These are phyloP conservation scores for Candida nanaspora DNA, from an alignment of 805 yeast species.

Conservation along the genomic window DNA sequence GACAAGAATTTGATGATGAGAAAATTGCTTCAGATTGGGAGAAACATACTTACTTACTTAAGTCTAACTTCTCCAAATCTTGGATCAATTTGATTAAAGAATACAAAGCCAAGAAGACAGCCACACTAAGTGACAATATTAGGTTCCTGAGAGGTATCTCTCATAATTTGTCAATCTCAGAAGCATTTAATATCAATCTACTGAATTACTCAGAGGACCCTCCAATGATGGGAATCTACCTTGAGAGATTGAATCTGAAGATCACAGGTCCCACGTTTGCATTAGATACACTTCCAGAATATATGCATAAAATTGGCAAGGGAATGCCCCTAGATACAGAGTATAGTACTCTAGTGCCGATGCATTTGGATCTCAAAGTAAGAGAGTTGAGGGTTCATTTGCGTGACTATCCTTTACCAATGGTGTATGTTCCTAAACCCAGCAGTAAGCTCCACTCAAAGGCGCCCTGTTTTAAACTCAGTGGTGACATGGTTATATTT, in stretches of 20 bases:
- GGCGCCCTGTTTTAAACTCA: slow-evolving; percentile 22
- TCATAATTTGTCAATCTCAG: slow-evolving; percentile 27
- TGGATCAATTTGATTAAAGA: slow-evolving; percentile 66
- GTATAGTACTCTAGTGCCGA: slow-evolving; percentile 65
- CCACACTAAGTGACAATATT: slow-evolving; percentile 32
- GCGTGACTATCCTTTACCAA: slow-evolving; percentile 82
- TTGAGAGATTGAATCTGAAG: slow-evolving; percentile 40
- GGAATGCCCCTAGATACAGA: slow-evolving; percentile 69
- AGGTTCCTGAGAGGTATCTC: slow-evolving; percentile 35
- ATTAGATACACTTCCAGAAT: slow-evolving; percentile 45
- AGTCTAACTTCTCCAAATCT: slow-evolving; percentile 32
- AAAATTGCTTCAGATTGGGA: slow-evolving; percentile 4
- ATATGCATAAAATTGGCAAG: slow-evolving; percentile 67
- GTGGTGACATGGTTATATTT: slow-evolving; percentile 62
- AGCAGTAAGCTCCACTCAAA: slow-evolving; percentile 2
- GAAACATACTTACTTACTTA: slow-evolving; percentile 12
- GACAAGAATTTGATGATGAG: neutral
- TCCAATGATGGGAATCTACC: slow-evolving; percentile 38
- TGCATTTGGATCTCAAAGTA: slow-evolving; percentile 46
- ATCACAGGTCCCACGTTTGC: slow-evolving; percentile 42
- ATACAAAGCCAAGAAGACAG: slow-evolving; percentile 32
- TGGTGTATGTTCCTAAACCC: slow-evolving; percentile 56
- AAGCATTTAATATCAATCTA: slow-evolving; percentile 36
- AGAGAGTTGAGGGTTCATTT: slow-evolving; percentile 63
- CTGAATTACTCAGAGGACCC: slow-evolving; percentile 41